Base-by-base conservation (phyloP, 208 protist species). In the Acanthamoeba triangularis region DNA sequence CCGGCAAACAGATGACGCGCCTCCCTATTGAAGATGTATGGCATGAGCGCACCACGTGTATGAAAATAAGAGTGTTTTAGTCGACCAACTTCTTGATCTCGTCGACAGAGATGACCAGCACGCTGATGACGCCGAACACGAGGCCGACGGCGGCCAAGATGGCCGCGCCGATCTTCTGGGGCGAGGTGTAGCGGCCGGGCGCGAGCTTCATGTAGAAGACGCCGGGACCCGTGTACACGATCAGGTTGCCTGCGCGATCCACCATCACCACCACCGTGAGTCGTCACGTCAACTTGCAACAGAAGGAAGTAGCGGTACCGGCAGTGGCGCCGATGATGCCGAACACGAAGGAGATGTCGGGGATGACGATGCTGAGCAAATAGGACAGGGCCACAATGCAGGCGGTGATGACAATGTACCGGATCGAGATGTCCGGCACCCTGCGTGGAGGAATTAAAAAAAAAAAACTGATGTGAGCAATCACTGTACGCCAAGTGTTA, bases 321-420 rank as follows among this genome's bases (percentile, higher is more conserved):
- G 80, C 80, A 18, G 80, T 90, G 44, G 80, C 80, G 49, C 80
- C 80, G 49, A 90, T 63, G 49, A 90, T 65, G 52, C 80, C 52
- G 25, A 90, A 90, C 0, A 90, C 80, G 49, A 90, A 47, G 80
- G 44, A 20, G 80, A 90, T 90, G 80, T 90, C 80, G 23, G 80
- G 80, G 28, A 90, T 90, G 49, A 90, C 16, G 80, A 90, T 90
- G 80, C 80, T 90, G 80, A 90, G 80, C n/a, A 54, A 30, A 28
- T 90, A 90, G 80, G 80, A 90, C 18, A 90, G 80, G 18, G 30
- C 16, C 7, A 63, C 80, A 16, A 41, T 65, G 28, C 44, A 63
- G n/a, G n/a, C 52, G 44, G 80, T 90, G 80, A 90, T 90, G 80
- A 35, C 3, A 25, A 90, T 61, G 49, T 90, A 90, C 8, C 80